These are phyloP conservation scores for Tausonia pullulans DNA, from an alignment of 1,284 basidiomycete genomes.

Conservation along the genomic window DNA sequence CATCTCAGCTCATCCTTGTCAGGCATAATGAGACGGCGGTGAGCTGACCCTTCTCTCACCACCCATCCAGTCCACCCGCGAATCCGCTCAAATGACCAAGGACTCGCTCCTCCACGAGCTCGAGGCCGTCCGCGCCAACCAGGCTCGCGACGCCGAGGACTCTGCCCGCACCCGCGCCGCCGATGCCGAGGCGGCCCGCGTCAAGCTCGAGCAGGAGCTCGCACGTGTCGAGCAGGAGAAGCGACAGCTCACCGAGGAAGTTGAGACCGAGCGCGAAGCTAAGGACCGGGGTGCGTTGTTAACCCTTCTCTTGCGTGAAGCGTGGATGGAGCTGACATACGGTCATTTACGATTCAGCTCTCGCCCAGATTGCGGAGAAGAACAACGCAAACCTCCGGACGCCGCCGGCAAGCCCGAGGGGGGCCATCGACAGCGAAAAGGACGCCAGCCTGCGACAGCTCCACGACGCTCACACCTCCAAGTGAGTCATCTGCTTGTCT, in stretches of 20 bases:
- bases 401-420: neutral
- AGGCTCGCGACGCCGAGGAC: neutral
- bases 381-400: neutral
- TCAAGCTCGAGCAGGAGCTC: neutral
- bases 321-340: neutral
- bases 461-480: constrained; percentile 8
- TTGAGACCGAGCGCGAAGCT: constrained; percentile 42
- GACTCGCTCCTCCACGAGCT: constrained; percentile 48
- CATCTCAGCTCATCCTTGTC: too few relatives aligned
- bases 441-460: neutral
- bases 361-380: neutral
- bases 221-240: neutral
- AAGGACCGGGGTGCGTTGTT: too few relatives aligned
- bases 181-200: neutral
- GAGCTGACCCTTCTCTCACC: too few relatives aligned
- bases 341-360: neutral
- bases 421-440: neutral
- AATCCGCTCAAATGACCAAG: constrained; percentile 5
- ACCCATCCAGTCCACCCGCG: constrained; percentile 30
- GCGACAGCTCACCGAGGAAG: neutral
- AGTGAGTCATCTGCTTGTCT: neutral
- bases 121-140: constrained; percentile 45
- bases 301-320: neutral
- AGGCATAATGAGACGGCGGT: too few relatives aligned
- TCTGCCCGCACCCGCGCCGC: neutral